Evolutionary conservation across 768 basidiomycete species (phyloP).

Genomic region (Lenzites betulinus): DNA sequence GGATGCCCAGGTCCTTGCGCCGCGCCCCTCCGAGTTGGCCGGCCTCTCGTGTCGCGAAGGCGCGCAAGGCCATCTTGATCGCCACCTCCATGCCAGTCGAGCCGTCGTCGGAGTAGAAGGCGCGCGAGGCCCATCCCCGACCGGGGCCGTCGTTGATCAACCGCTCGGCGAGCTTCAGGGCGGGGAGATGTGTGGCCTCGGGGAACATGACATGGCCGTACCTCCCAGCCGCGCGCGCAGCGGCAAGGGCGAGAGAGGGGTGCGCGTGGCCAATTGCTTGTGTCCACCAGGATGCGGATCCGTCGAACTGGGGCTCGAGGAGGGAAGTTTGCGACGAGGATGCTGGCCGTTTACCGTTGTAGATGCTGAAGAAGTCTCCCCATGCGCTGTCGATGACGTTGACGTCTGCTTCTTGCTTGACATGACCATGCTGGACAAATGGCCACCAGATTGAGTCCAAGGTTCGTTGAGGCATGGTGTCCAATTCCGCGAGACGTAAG

Average conservation of each 20-base stretch:
- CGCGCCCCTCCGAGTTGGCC: conserved; percentile 34
- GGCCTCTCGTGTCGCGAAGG: conserved; percentile 49
- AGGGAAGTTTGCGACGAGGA: conserved; percentile 35
- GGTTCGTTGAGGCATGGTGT: conserved; percentile 77
- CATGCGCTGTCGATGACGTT: conserved; percentile 91
- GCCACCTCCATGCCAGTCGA: conserved; percentile 98
- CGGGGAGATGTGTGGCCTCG: conserved; percentile 82
- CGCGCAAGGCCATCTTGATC: conserved; percentile 92
- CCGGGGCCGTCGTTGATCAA: conserved; percentile 79
- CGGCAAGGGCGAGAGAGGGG: conserved; percentile 77
- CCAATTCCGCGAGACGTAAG: conserved; percentile 68
- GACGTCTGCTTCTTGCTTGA: conserved; percentile 70
- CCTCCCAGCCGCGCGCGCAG: conserved; percentile 85
- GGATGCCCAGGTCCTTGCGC: conserved; percentile 59
- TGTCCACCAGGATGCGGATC: conserved; percentile 99
- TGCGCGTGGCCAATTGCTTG: conserved; percentile 87
- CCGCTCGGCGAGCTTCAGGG: conserved; percentile 79
- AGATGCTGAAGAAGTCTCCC: conserved; percentile 84
- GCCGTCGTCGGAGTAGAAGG: conserved; percentile 93
- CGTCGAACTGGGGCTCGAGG: conserved; percentile 72
- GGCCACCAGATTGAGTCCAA: conserved; percentile 93
- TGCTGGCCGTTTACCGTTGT: conserved; percentile 36
- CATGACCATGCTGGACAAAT: conserved; percentile 86
- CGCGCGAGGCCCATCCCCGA: conserved; percentile 86
- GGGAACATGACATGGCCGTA: conserved; percentile 99